phyloP scores from a whole-genome alignment of 2,329 filamentous ascomycete species.

The Pseudogymnoascus verrucosus region DNA sequence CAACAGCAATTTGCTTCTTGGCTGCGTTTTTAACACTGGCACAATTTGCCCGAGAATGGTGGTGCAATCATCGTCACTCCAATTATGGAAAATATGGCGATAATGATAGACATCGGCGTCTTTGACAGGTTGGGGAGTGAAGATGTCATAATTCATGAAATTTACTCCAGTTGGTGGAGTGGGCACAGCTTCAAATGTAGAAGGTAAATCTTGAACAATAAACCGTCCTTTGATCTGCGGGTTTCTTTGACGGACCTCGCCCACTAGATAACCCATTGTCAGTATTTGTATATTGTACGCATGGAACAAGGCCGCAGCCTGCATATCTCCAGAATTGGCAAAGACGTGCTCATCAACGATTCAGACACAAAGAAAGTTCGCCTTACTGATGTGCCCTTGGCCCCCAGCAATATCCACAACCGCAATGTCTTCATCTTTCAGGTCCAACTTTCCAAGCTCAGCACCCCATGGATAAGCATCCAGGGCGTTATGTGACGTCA shows the following conservation, averaged over 20 bases:
- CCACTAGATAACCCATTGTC: conserved; percentile 7
- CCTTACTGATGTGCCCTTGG: conserved; percentile 16
- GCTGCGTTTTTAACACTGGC: conserved; percentile 16
- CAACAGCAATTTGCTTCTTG: conserved; percentile 19
- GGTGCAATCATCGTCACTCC: conserved; percentile 18
- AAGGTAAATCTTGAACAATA: conserved; percentile 20
- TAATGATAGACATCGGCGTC: conserved; percentile 17
- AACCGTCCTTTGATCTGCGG: conserved; percentile 18
- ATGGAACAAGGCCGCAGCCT: neutral
- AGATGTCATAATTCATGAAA: conserved; percentile 26
- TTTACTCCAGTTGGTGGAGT: conserved; percentile 21
- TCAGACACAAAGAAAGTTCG: neutral
- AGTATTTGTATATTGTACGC: neutral
- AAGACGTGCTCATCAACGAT: neutral
- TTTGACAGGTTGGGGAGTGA: conserved; percentile 19
- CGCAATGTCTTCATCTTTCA: conserved; percentile 17
- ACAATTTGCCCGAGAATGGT: conserved; percentile 16
- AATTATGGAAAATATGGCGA: conserved; percentile 20
- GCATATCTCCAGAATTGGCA: neutral
- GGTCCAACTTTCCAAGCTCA: conserved; percentile 14
- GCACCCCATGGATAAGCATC: conserved; percentile 17
- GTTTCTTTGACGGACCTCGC: conserved; percentile 16
- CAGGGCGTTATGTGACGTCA: conserved; percentile 16
- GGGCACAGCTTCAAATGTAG: conserved; percentile 17
- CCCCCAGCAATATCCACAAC: conserved; percentile 22